Evolutionary conservation across 176 grass and related monocot genomes (phyloP), one percentile per base, ranked within the genome.

Genomic region (Carex kokanica): DNA sequence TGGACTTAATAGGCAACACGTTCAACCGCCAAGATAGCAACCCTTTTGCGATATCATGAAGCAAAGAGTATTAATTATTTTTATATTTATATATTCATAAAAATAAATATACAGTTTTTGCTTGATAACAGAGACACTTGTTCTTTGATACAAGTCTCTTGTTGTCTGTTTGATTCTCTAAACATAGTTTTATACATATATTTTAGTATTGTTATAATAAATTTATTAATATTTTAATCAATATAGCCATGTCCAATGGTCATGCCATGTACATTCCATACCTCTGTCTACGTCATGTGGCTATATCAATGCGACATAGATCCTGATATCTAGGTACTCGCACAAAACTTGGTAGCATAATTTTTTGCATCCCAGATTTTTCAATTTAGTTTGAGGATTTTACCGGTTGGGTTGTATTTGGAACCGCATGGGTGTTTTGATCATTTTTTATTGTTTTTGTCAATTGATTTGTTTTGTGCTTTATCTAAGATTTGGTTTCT

Each of bases 401-500:
- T 61, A 23, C 20, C 3, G 8, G 59, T 61, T 24, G 59, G 20
- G 20, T 61, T 61, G 20, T 61, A n/a, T 23, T 61, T 61, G 18
- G 6, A 61, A 49, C 45, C 2, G 10, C 9, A 11, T 49, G 45
- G 45, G 9, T 49, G 45, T 23, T 61, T 23, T 61, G 8, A 61
- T 61, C n/a, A 1, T 61, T 20, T 61, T 23, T 24, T 10, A 23
- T 21, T 61, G 20, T 61, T 24, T 24, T 18, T 61, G 6, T 24
- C 45, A 61, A 21, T 25, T 61, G 0, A 23, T 61, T 61, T 61
- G 18, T 23, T 61, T 61, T 24, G 58, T 60, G 58, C 18, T 54
- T 17, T 54, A 53, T 83, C 64, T 52, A 55, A 11, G 34, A 55
- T 86, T n/a, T 86, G 61, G 32, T 20, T 80, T 56, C 60, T 31